A percentile compares a stretch with the other conserved stretches of the same genome.
Conservation (phyloP, 495 filamentous ascomycete genomes). For the Hypoxylon lienhwacheense region DNA sequence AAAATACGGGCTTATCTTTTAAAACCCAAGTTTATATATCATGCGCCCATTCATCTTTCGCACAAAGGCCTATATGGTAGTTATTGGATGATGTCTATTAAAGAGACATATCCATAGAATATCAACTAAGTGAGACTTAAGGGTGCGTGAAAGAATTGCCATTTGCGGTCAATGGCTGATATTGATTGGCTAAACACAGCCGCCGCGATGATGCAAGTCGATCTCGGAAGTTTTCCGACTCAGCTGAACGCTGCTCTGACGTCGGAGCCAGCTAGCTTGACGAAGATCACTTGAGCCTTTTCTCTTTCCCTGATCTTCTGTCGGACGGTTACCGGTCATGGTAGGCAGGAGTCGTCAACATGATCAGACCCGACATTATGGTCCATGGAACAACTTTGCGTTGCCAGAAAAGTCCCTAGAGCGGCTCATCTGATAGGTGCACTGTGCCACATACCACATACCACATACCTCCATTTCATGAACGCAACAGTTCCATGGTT, state of each 20-base stretch:
- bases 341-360: conserved; percentile 18
- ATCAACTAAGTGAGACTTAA: conserved; percentile 6
- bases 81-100: not conserved
- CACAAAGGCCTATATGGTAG: no score
- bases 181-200: conserved; percentile 36
- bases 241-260: conserved; percentile 23
- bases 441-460: conserved; percentile 1
- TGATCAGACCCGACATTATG: conserved; percentile 40
- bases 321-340: conserved; percentile 34
- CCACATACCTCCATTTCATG: conserved; percentile 12
- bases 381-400: conserved; percentile 6
- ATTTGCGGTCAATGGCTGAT: conserved; percentile 28
- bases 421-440: conserved; percentile 11
- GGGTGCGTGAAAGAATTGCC: conserved; percentile 21
- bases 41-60: no score
- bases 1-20: no score
- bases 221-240: conserved; percentile 31
- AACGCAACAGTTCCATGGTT: conserved; percentile 1
- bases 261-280: conserved; percentile 11
- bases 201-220: conserved; percentile 37
- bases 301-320: no score
- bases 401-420: conserved; percentile 4
- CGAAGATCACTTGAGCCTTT: no score
- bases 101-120: not conserved
- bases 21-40: no score